phyloP scores from a whole-genome alignment of 228 moss, liverwort and hornwort species.

The Sphagnum magellanicum region DNA sequence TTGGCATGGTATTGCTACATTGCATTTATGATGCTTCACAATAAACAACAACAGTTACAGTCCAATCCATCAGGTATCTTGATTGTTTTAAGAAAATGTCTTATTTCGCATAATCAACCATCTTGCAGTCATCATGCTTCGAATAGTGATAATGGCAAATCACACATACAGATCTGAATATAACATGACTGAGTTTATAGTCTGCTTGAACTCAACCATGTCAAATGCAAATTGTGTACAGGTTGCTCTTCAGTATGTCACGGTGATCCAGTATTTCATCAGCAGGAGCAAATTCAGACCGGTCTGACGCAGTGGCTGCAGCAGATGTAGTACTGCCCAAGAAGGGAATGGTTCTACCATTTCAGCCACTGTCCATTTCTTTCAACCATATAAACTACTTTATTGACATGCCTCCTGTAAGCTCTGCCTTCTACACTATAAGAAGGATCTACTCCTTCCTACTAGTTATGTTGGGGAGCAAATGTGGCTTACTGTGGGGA shows the following conservation, averaged over 20 bases:
- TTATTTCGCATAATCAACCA: no score
- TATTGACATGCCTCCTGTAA: slow-evolving; percentile 87
- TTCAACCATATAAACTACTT: slow-evolving; percentile 88
- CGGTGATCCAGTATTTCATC: slow-evolving; percentile 34
- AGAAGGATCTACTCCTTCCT: no score
- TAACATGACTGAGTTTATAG: no score
- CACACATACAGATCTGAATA: no score
- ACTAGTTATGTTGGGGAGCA: not conserved
- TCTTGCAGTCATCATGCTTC: no score
- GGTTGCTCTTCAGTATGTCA: not conserved
- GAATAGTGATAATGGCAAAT: no score
- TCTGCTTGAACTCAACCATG: no score
- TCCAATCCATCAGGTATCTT: no score
- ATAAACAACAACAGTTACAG: not conserved
- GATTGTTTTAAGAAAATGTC: no score
- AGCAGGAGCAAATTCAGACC: slow-evolving; percentile 28
- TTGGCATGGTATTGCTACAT: not conserved
- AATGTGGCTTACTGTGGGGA: no score
- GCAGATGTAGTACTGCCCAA: slow-evolving; percentile 30
- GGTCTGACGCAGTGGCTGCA: slow-evolving; percentile 44
- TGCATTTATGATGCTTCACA: not conserved
- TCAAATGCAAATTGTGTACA: no score
- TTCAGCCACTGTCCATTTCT: slow-evolving; percentile 76
- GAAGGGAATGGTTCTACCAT: slow-evolving; percentile 91
- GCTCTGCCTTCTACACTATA: slow-evolving; percentile 6